Evolutionary conservation across 257 asterid genomes (phyloP).

Genomic region (Nicotiana obtusifolia): DNA sequence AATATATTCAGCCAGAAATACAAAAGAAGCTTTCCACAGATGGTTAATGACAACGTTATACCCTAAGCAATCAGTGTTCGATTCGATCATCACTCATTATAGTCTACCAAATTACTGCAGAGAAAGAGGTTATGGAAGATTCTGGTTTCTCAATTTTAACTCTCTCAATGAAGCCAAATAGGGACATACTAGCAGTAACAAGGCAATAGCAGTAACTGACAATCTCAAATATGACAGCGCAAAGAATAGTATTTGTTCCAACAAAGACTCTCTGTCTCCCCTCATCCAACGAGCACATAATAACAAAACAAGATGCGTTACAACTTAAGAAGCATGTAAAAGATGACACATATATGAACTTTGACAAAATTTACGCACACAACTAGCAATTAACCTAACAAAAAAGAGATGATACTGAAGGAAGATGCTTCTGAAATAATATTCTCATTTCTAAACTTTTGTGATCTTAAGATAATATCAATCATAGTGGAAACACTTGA

Average conservation of each 20-base stretch:
- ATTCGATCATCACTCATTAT: neutral
- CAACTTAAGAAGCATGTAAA: neutral
- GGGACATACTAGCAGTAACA: neutral
- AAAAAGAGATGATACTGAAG: neutral
- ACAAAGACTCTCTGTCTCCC: neutral
- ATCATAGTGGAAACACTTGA: neutral
- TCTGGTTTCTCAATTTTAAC: neutral
- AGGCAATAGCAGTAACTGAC: neutral
- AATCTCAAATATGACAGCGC: neutral
- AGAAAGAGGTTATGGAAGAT: neutral
- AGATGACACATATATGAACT: neutral
- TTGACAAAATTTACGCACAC: neutral
- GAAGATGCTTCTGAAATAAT: neutral
- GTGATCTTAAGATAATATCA: neutral
- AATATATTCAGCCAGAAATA: neutral
- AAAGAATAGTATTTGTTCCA: neutral
- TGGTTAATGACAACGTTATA: neutral
- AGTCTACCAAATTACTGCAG: neutral
- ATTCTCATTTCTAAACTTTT: neutral
- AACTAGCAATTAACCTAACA: neutral
- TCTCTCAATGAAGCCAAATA: neutral
- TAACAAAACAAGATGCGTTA: neutral
- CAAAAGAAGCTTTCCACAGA: neutral
- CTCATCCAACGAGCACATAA: constrained; percentile 8
- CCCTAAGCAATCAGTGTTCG: neutral